Percentiles rank a stretch among this genome's conserved stretches.
phyloP scores from a whole-genome alignment of 75 land plant genomes.

The Adiantum capillusveneris region DNA sequence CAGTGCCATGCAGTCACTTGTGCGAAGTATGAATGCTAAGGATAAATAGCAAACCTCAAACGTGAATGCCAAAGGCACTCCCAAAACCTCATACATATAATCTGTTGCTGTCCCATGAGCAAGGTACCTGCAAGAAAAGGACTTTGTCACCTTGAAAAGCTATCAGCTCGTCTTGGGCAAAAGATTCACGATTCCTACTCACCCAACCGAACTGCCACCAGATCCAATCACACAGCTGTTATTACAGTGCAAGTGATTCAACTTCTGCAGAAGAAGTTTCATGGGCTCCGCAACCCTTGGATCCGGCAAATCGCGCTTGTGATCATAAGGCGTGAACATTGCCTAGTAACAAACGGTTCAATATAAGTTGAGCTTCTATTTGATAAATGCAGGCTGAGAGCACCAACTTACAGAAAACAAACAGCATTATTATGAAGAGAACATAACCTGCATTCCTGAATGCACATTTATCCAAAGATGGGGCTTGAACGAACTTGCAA shows the following conservation, averaged over 20 bases:
- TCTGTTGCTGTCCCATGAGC: constrained; percentile 98
- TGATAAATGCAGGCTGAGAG: too few species aligned
- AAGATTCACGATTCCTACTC: constrained; percentile 1
- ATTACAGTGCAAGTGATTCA: constrained; percentile 64
- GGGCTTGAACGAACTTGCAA: constrained; percentile 67
- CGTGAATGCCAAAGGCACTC: constrained; percentile 80
- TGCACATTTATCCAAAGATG: constrained; percentile 99
- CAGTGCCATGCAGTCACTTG: too few species aligned
- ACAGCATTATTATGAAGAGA: too few species aligned
- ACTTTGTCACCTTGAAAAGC: background rate
- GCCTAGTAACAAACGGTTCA: too few species aligned
- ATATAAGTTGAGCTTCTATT: too few species aligned
- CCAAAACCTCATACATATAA: constrained; percentile 74
- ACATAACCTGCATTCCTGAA: constrained; percentile 99
- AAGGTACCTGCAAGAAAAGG: constrained; percentile 51
- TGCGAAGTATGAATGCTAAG: too few species aligned
- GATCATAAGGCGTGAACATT: constrained; percentile 98
- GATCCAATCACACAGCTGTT: constrained; percentile 86
- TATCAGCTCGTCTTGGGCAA: background rate
- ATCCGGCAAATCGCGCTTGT: constrained; percentile 61
- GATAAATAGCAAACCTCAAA: constrained; percentile 87
- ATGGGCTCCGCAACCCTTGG: constrained; percentile 39
- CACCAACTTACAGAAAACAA: too few species aligned
- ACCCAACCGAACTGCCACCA: constrained; percentile 98
- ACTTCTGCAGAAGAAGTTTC: constrained; percentile 48